Base-by-base conservation (phyloP, 148 eudicot species). In the Camellia japonica region DNA sequence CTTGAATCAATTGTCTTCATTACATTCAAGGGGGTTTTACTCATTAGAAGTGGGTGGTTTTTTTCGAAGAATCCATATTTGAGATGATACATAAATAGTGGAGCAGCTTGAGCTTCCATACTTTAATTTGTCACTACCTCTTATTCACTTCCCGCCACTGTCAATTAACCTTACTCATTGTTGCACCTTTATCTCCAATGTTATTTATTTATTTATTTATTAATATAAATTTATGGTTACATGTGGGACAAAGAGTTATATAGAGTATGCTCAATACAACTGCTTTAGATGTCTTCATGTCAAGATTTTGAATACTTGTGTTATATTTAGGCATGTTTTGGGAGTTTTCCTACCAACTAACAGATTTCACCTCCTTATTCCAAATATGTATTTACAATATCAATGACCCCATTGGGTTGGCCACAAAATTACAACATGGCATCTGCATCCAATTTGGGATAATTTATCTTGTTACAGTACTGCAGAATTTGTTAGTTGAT, bases 401-500 rank as follows among this genome's bases (percentile, higher is more conserved):
- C 4, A 19, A 18, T 47, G 51, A 68, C 10, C 23, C 16, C 10
- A 2, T 23, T 23, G 10, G 7, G 44, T 42, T 16, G 20, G 19
- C 41, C 18, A 23, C 7, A 5, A 38, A 12, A 12, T 51, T 51
- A 12, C 11, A 55, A 30, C 7, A 30, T 68, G 7, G 6, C 41
- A 55, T 9, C 62, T 38, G 1, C 42, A 5, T 44, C 78, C 63
- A 16, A 23, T 52, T 13, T 58, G 43, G 6, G 19, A 19, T 61
- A 7, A n/a, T 64, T 46, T 44, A 7, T 76, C 43, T 51, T 72
- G 43, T 23, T 12, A 72, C n/a, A 13, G 61, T 54, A 54, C 61
- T 51, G 23, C 77, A 15, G 65, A 58, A 49, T n/a, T 65, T 77
- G 5, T 65, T 49, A 66, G 23, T 77, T 68, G 4, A 38, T n/a